phyloP scores from a whole-genome alignment of 129 eudicot species.

The Tanacetum coccineum region DNA sequence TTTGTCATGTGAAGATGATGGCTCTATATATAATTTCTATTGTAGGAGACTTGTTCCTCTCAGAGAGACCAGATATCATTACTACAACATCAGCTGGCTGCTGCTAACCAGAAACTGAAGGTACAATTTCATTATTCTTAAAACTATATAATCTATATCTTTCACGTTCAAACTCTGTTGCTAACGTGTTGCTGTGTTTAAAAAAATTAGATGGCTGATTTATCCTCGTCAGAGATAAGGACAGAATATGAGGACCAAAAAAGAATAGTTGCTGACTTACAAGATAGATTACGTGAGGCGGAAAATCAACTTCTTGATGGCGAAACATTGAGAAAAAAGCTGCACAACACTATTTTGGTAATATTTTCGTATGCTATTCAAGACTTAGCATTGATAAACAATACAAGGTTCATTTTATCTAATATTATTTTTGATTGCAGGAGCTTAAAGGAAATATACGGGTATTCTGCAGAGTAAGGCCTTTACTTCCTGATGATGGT shows the following conservation, averaged over 20 bases:
- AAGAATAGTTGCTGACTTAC: slow-evolving; percentile 29
- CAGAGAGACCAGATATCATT: slow-evolving; percentile 37
- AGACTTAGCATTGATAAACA: not conserved
- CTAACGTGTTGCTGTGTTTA: not conserved
- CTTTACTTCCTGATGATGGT: slow-evolving; percentile 55
- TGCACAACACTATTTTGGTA: slow-evolving; percentile 71
- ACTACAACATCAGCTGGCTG: slow-evolving; percentile 36
- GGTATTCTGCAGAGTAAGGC: slow-evolving; percentile 68
- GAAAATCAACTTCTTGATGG: slow-evolving; percentile 53
- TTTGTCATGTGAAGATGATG: not conserved
- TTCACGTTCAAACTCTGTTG: not conserved
- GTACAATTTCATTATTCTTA: slow-evolving; percentile 7
- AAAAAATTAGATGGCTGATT: slow-evolving; percentile 44
- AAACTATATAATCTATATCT: not conserved
- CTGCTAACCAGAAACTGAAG: slow-evolving; percentile 47
- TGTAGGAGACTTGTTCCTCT: slow-evolving; percentile 43
- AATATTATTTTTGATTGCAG: slow-evolving; percentile 26
- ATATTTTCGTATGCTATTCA: not conserved
- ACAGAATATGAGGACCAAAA: slow-evolving; percentile 43
- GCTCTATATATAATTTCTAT: not conserved
- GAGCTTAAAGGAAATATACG: slow-evolving; percentile 68
- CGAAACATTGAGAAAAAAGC: slow-evolving; percentile 55
- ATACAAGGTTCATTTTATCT: not conserved
- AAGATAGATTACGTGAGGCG: slow-evolving; percentile 43
- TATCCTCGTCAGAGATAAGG: slow-evolving; percentile 42